Evolutionary conservation across 495 filamentous ascomycete species (phyloP).

Genomic region (Parathielavia appendiculata): DNA sequence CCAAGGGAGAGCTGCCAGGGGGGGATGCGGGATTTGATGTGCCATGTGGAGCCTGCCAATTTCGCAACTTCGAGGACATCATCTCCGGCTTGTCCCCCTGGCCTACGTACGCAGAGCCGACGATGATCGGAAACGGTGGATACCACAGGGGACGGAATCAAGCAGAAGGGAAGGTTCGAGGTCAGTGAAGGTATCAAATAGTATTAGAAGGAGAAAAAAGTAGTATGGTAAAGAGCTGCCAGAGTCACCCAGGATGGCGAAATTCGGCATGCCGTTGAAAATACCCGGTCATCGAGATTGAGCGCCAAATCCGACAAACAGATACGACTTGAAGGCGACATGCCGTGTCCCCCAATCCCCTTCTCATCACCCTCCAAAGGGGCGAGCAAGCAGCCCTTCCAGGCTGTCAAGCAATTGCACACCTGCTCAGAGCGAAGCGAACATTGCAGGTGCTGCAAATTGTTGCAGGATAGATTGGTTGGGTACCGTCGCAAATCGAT

Average conservation of each 20-base stretch:
- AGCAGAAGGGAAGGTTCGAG: not conserved
- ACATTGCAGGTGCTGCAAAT: not conserved
- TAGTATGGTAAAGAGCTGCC: constrained; percentile 15
- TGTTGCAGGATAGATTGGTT: constrained; percentile 7
- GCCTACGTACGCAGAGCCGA: too few species aligned
- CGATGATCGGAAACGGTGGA: too few species aligned
- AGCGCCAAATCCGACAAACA: not conserved
- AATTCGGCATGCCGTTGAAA: constrained; percentile 15
- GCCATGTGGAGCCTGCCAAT: not conserved
- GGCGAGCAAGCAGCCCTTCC: not conserved
- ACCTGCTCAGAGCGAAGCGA: not conserved
- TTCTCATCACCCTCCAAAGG: not conserved
- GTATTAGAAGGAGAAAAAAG: constrained; percentile 9
- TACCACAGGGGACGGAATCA: not conserved
- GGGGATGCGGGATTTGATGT: constrained; percentile 1
- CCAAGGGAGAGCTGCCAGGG: not conserved
- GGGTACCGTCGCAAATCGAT: constrained; percentile 20
- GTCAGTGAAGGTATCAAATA: constrained; percentile 13
- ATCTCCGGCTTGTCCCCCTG: not conserved
- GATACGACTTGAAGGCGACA: constrained; percentile 4
- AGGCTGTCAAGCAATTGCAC: not conserved
- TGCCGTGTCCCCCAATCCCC: not conserved
- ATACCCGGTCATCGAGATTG: constrained; percentile 1
- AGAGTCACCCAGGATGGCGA: constrained; percentile 14
- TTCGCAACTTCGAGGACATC: too few species aligned